A percentile compares a stretch with the other conserved stretches of the same genome.
Evolutionary conservation across 2,329 filamentous ascomycete species (phyloP).

Genomic region (Coniochaeta sp.): DNA sequence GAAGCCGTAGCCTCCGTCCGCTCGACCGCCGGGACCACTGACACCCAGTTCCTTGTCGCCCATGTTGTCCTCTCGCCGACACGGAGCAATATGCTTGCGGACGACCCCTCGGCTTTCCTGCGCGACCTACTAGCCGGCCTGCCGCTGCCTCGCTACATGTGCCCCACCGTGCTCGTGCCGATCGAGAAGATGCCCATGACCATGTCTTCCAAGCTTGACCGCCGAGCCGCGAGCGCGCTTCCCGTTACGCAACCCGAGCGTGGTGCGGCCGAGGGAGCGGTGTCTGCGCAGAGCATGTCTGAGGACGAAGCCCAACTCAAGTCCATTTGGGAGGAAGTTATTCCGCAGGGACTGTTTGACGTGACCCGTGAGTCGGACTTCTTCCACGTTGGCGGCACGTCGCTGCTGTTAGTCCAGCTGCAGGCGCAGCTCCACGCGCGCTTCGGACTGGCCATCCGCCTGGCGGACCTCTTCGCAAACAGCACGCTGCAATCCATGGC

Average conservation of each 20-base stretch:
- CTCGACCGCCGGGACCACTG: too few relatives aligned
- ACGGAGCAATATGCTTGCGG: too few relatives aligned
- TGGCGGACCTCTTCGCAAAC: slow-evolving; percentile 28
- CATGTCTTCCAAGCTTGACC: slow-evolving; percentile 6
- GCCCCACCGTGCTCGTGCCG: slow-evolving; percentile 4
- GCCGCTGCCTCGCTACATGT: slow-evolving; percentile 11
- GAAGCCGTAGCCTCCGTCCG: slow-evolving; percentile 1
- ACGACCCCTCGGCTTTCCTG: background rate
- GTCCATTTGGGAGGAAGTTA: background rate
- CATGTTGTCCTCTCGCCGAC: background rate
- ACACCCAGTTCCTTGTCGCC: background rate
- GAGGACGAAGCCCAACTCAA: background rate
- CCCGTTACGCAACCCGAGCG: slow-evolving; percentile 5
- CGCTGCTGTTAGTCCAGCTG: slow-evolving; percentile 30
- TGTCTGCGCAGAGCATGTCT: too few relatives aligned
- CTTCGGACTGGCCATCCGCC: slow-evolving; percentile 21
- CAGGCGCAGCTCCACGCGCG: slow-evolving; percentile 22
- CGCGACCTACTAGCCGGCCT: slow-evolving; percentile 1
- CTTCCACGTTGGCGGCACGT: slow-evolving; percentile 33
- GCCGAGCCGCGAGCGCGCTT: slow-evolving; percentile 2
- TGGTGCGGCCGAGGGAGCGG: background rate
- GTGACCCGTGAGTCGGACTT: slow-evolving; percentile 23
- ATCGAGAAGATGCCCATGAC: slow-evolving; percentile 6
- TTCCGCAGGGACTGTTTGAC: background rate
- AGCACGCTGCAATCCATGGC: slow-evolving; percentile 32